Conservation (phyloP, 257 asterid genomes). For the Penstemon davidsonii region DNA sequence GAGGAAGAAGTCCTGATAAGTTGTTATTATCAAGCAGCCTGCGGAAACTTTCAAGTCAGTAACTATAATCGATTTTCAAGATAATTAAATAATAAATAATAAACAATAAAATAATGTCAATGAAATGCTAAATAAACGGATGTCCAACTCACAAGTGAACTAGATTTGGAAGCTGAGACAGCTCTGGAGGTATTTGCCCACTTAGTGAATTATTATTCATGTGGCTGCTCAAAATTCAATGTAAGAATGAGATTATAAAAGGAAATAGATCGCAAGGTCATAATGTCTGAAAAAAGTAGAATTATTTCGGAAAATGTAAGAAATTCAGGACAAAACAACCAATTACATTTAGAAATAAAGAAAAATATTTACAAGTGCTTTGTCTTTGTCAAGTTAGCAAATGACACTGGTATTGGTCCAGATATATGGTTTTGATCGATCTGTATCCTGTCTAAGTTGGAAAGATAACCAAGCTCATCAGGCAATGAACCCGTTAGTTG, state of each 20-base stretch:
- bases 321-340: neutral
- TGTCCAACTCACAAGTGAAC: constrained; percentile 83
- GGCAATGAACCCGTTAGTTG: constrained; percentile 87
- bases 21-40: constrained; percentile 97
- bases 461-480: constrained; percentile 82
- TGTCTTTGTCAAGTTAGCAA: constrained; percentile 64
- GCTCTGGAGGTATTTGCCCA: constrained; percentile 82
- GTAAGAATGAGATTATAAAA: constrained; percentile 12
- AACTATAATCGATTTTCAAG: constrained; percentile 19
- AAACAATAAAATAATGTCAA: neutral
- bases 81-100: neutral
- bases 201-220: constrained; percentile 95
- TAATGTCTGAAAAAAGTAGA: neutral
- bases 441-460: constrained; percentile 86
- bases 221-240: constrained; percentile 64
- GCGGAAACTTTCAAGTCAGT: constrained; percentile 35
- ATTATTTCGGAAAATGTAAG: neutral
- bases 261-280: too few relatives aligned
- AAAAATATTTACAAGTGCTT: constrained; percentile 64
- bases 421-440: constrained; percentile 87
- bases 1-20: constrained; percentile 88
- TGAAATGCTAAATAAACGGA: neutral
- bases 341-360: neutral
- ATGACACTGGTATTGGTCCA: constrained; percentile 78
- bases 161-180: constrained; percentile 76